Conservation (phyloP, 495 filamentous ascomycete genomes). For the Elasticomyces elasticus region DNA sequence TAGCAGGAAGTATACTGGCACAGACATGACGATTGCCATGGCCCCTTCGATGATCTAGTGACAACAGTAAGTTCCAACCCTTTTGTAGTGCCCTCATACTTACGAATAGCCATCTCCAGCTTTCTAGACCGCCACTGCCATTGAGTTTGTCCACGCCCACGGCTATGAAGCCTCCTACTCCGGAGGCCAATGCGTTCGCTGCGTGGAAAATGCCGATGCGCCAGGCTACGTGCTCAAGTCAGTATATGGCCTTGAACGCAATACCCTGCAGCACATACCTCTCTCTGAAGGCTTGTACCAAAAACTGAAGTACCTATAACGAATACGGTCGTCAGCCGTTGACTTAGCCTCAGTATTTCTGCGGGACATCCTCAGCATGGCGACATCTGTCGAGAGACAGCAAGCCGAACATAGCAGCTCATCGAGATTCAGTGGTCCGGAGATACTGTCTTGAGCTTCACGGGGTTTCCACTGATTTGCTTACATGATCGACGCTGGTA, state of each 20-base stretch:
- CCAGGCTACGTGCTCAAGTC: no score
- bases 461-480: no score
- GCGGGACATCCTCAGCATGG: no score
- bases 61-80: not conserved
- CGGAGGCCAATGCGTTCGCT: slow-evolving; percentile 3
- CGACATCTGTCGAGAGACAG: no score
- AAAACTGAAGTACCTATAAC: slow-evolving; percentile 13
- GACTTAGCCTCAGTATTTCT: no score
- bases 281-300: slow-evolving; percentile 13
- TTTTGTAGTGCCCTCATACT: not conserved
- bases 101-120: slow-evolving; percentile 5
- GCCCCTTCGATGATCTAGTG: slow-evolving; percentile 7
- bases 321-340: no score
- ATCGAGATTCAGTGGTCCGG: no score
- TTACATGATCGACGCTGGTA: slow-evolving; percentile 5
- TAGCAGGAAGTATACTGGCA: slow-evolving; percentile 4
- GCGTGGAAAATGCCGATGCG: slow-evolving; percentile 12
- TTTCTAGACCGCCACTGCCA: not conserved
- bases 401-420: no score
- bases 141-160: slow-evolving; percentile 5
- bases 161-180: slow-evolving; percentile 1
- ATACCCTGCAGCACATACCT: no score
- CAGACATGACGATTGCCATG: not conserved
- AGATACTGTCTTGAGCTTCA: no score
- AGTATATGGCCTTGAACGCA: no score